phyloP scores from a whole-genome alignment of 345 rosid species.

The Zanthoxylum bungeanum region DNA sequence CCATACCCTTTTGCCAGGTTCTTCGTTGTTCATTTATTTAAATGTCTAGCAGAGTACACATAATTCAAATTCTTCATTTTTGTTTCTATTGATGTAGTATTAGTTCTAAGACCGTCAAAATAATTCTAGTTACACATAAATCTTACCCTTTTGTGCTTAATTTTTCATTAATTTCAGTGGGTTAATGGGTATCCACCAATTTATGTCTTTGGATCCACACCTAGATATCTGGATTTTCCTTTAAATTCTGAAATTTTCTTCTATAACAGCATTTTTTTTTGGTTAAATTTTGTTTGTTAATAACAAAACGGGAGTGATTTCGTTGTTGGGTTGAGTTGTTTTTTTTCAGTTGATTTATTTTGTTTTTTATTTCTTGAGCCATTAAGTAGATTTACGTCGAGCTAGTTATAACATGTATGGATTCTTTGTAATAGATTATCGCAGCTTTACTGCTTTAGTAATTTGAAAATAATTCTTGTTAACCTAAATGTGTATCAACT shows the following conservation, averaged over 20 bases:
- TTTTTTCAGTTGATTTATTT: neutral
- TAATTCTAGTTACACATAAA: neutral
- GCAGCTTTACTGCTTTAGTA: neutral
- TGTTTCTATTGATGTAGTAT: neutral
- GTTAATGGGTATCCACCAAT: neutral
- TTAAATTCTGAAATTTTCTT: neutral
- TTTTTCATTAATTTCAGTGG: conserved; percentile 1
- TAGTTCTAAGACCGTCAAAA: neutral
- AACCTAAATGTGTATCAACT: neutral
- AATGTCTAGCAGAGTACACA: neutral
- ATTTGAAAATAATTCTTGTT: neutral
- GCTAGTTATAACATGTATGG: neutral
- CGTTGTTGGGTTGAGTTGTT: neutral
- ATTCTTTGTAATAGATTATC: neutral
- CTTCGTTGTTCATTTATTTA: neutral
- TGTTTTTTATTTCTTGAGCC: no score
- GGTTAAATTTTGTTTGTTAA: neutral
- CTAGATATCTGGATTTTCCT: neutral
- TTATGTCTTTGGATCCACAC: neutral
- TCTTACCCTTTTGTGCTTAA: neutral
- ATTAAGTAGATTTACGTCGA: neutral
- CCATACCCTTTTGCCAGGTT: neutral
- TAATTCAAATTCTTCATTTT: neutral
- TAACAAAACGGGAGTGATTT: neutral
- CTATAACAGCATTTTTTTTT: neutral